A percentile compares a stretch with the other conserved stretches of the same genome.
phyloP scores from a whole-genome alignment of 768 basidiomycete genomes.

The Lactifluus piperatus region DNA sequence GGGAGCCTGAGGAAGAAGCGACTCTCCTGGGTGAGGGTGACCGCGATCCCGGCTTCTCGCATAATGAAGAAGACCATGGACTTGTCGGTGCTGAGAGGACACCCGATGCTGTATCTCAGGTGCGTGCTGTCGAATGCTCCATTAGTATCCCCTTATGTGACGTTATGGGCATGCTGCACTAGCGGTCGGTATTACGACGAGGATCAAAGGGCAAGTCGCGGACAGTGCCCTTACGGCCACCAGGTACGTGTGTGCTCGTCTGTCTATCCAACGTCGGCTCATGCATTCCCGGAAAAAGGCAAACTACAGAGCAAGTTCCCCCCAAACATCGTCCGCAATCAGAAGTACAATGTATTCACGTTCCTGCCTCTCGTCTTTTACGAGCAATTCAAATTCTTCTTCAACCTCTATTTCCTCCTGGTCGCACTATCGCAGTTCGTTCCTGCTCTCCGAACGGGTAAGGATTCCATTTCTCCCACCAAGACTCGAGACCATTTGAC shows the following conservation, averaged over 20 bases:
- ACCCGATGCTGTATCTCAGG: slow-evolving; percentile 21
- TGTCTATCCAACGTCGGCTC: neutral
- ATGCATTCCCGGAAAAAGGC: slow-evolving; percentile 33
- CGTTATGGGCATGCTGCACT: slow-evolving; percentile 21
- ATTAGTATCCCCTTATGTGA: neutral
- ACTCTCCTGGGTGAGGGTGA: slow-evolving; percentile 22
- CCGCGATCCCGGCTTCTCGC: slow-evolving; percentile 29
- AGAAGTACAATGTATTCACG: slow-evolving; percentile 96
- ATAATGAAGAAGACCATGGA: slow-evolving; percentile 33
- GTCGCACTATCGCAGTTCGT: slow-evolving; percentile 95
- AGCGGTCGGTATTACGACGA: slow-evolving; percentile 25
- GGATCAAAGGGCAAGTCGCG: slow-evolving; percentile 61
- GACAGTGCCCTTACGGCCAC: slow-evolving; percentile 67
- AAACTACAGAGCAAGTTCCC: slow-evolving; percentile 67
- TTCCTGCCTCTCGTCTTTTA: slow-evolving; percentile 97
- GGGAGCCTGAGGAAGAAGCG: slow-evolving; percentile 16
- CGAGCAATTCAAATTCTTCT: slow-evolving; percentile 99
- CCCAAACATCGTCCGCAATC: slow-evolving; percentile 90
- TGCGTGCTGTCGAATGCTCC: slow-evolving; percentile 10
- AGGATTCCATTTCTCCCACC: slow-evolving; percentile 21
- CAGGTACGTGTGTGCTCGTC: slow-evolving; percentile 35
- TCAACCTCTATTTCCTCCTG: slow-evolving; percentile 96
- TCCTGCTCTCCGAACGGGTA: slow-evolving; percentile 92
- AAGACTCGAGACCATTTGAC: neutral
- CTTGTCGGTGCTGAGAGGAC: neutral